Evolutionary conservation across 2,329 filamentous ascomycete genomes (phyloP).

Genomic region (Esteya vermicola): DNA sequence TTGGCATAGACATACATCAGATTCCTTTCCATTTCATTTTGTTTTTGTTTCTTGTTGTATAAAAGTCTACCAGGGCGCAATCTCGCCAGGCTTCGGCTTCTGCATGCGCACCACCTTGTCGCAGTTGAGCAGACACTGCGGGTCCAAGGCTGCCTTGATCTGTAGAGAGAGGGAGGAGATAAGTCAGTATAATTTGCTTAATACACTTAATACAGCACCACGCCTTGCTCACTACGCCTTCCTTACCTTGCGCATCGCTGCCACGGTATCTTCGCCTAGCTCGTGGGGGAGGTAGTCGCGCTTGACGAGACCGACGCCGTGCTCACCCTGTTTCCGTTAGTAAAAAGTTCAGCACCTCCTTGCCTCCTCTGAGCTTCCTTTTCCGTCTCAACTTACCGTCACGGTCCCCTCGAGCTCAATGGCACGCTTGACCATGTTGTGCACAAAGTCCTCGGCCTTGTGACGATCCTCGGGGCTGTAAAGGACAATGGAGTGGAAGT

Average conservation of each 20-base stretch:
- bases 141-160: slow-evolving; percentile 72
- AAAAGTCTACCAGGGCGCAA: slow-evolving; percentile 27
- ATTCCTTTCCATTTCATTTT: not conserved
- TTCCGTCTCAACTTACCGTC: slow-evolving; percentile 31
- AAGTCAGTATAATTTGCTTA: too few relatives aligned
- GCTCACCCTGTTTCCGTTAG: slow-evolving; percentile 44
- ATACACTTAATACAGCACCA: too few relatives aligned
- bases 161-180: not conserved
- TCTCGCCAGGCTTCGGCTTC: slow-evolving; percentile 33
- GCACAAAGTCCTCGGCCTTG: slow-evolving; percentile 56
- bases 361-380: not conserved
- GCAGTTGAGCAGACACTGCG: slow-evolving; percentile 53
- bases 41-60: not conserved
- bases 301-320: slow-evolving; percentile 75
- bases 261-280: slow-evolving; percentile 58
- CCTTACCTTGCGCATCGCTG: slow-evolving; percentile 68
- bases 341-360: not conserved
- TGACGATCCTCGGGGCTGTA: slow-evolving; percentile 53
- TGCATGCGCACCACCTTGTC: slow-evolving; percentile 55
- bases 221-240: too few relatives aligned
- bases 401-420: slow-evolving; percentile 77
- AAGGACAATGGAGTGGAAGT: slow-evolving; percentile 47
- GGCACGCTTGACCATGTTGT: slow-evolving; percentile 74
- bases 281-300: slow-evolving; percentile 71
- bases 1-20: not conserved